Evolutionary conservation across 148 eudicot genomes (phyloP).

Genomic region (Persicaria tinctoria): DNA sequence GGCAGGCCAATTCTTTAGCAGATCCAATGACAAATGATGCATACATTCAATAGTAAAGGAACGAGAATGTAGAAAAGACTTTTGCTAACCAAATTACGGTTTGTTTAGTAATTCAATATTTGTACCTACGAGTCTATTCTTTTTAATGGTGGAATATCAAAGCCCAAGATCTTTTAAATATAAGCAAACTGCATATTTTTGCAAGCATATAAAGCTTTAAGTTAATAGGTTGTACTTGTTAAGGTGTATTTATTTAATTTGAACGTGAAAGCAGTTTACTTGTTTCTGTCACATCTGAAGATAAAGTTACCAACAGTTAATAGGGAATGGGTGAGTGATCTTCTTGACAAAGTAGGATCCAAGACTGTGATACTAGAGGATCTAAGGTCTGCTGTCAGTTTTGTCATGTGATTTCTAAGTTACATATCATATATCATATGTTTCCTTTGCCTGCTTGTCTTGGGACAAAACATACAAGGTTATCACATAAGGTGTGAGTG

Average conservation of each 20-base stretch:
- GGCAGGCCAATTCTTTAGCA: slow-evolving; percentile 66
- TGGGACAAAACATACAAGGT: too few relatives aligned
- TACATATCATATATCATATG: too few relatives aligned
- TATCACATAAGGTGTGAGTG: too few relatives aligned
- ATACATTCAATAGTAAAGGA: slow-evolving; percentile 35
- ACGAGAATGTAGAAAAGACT: slow-evolving; percentile 48
- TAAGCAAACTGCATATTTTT: too few relatives aligned
- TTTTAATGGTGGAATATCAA: neutral
- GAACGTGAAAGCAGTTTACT: neutral
- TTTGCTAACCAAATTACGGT: slow-evolving; percentile 65
- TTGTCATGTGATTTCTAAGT: too few relatives aligned
- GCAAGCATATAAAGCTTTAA: neutral
- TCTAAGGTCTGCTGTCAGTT: too few relatives aligned
- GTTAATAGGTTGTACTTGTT: neutral
- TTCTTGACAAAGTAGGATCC: slow-evolving; percentile 24
- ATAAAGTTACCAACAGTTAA: slow-evolving; percentile 76
- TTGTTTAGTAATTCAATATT: slow-evolving; percentile 15
- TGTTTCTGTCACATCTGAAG: slow-evolving; percentile 39
- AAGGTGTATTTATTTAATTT: neutral
- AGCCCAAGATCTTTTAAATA: too few relatives aligned
- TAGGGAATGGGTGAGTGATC: slow-evolving; percentile 29
- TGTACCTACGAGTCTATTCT: neutral
- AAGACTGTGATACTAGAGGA: too few relatives aligned
- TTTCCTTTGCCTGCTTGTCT: too few relatives aligned
- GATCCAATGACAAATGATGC: slow-evolving; percentile 70